These are phyloP conservation scores for Theobroma cacao DNA, from an alignment of 345 rosid genomes.

Conservation along the genomic window DNA sequence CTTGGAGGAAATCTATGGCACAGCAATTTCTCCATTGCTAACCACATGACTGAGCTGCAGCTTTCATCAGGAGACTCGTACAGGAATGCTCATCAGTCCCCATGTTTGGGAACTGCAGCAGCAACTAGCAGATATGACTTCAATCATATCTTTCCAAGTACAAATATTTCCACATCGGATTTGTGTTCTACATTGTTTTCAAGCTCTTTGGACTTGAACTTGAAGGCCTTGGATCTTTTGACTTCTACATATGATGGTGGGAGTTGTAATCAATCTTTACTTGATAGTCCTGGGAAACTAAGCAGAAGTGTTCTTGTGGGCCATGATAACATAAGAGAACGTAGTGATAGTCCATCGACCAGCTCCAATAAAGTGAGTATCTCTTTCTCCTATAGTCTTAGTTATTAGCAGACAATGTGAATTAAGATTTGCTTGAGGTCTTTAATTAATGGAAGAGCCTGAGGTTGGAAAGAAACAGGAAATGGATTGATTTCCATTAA, in stretches of 20 bases:
- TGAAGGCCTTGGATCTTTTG: constrained; percentile 24
- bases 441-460: not conserved
- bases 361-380: constrained; percentile 35
- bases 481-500: not conserved
- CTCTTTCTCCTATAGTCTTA: not conserved
- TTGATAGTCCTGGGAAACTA: constrained; percentile 1
- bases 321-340: constrained; percentile 11
- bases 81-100: not conserved
- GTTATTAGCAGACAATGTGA: not conserved
- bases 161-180: constrained; percentile 15
- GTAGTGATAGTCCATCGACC: constrained; percentile 19
- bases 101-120: constrained; percentile 4
- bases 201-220: constrained; percentile 30
- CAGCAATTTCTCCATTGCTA: constrained; percentile 21
- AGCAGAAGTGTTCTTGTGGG: not conserved
- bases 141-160: constrained; percentile 22
- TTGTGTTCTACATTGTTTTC: constrained; percentile 25
- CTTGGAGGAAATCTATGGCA: constrained; percentile 2
- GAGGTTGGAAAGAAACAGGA: not conserved
- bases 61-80: constrained; percentile 12
- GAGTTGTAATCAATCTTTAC: constrained; percentile 19
- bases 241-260: constrained; percentile 4
- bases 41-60: constrained; percentile 12
- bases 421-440: too few species aligned
- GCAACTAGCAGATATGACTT: constrained; percentile 12